Evolutionary conservation across 2,329 filamentous ascomycete species (phyloP), one percentile per base, ranked within the genome.

Genomic region (Aureobasidium sp.): DNA sequence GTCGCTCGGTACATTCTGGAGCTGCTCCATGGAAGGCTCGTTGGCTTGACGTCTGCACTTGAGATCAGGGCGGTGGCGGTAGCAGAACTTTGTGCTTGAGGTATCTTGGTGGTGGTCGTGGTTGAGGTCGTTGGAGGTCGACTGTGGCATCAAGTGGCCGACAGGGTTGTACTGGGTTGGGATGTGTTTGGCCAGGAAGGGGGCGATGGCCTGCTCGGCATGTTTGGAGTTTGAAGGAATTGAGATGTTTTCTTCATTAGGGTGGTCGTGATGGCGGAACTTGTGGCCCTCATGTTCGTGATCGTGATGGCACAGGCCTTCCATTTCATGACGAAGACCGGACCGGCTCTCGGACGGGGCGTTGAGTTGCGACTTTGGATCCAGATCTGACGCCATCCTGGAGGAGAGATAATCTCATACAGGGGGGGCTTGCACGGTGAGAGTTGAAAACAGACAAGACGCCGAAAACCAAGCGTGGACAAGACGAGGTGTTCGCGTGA

Each of bases 1-100:
- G 11, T 39, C 2, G 24, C 4, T 19, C 12, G 22, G 4, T 81
- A 92, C 90, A 70, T 86, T 87, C 73, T 99, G 94, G 65, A 99
- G 84, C 72, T 92, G 87, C 68, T 93, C 90, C 94, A 99, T 99
- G 66, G 94, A 94, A 50, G 88, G 88, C 77, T 97, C 94, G 76
- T 97, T 92, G 63, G 91, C 92, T 65, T 95, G 91, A 64, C 91
- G 85, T 64, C 92, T 83, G 76, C 94, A 99, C 77, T 97, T 96
- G 60, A 93, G 85, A 74, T 97, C 94, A 2, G 94, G 94, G 60
- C 90, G 83, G 75, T 99, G 94, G 61, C 94, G 87, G 74, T 99
- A 99, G 77, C 94, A 99, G 77, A 89, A 97, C 73, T 90, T 94
- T 68, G 91, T 95, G 73, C 62, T 67, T 74, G 75, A 64, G 4